Conservation (phyloP, 2,329 filamentous ascomycete genomes). For the Lasiodiplodia gonubiensis region DNA sequence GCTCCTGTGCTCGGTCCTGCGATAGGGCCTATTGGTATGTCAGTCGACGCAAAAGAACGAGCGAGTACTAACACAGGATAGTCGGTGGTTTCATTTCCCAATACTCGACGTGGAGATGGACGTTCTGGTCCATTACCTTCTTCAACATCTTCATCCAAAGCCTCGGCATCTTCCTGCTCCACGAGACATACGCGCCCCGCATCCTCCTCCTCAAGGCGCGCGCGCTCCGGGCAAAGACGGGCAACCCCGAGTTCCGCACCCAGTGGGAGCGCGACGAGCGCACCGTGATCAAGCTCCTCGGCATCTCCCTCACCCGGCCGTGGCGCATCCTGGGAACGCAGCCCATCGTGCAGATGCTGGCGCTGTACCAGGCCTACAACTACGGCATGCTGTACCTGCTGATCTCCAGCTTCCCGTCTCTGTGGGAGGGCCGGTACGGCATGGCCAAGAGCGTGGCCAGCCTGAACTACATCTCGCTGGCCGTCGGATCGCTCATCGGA, state of each 20-base stretch:
- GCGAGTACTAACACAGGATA: constrained; percentile 40
- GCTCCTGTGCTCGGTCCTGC: constrained; percentile 70
- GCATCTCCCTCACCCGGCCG: constrained; percentile 57
- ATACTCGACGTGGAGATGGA: constrained; percentile 55
- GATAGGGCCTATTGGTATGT: constrained; percentile 63
- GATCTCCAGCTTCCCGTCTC: constrained; percentile 64
- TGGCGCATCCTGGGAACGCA: constrained; percentile 63
- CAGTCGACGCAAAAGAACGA: background rate
- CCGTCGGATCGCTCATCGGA: constrained; percentile 64
- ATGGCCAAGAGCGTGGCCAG: constrained; percentile 64
- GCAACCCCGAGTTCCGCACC: constrained; percentile 65
- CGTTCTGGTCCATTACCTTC: constrained; percentile 56
- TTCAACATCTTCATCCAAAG: constrained; percentile 50
- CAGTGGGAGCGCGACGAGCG: constrained; percentile 48
- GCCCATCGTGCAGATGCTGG: constrained; percentile 64
- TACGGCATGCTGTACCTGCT: constrained; percentile 70
- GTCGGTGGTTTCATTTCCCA: constrained; percentile 56
- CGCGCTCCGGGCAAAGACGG: constrained; percentile 63
- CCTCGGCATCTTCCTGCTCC: constrained; percentile 50
- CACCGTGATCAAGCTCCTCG: constrained; percentile 40
- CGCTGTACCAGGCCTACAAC: constrained; percentile 62
- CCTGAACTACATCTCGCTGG: constrained; percentile 68
- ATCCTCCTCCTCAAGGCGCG: constrained; percentile 60
- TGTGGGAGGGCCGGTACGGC: constrained; percentile 63
- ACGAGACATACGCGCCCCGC: constrained; percentile 52